phyloP scores from a whole-genome alignment of 441 rosid genomes.

The Pelargonium hybrid region DNA sequence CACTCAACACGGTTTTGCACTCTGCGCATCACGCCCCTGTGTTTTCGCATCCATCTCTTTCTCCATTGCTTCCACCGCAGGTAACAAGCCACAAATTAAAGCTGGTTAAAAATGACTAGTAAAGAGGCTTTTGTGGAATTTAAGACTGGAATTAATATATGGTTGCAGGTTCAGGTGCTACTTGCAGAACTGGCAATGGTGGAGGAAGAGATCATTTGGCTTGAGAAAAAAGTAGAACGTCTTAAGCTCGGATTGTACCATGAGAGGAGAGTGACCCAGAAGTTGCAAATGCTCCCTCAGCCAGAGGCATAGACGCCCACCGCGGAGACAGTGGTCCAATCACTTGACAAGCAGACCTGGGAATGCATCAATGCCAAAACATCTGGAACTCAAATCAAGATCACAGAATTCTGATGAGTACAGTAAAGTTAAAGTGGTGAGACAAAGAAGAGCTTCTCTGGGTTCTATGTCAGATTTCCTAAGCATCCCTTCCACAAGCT shows the following conservation, averaged over 20 bases:
- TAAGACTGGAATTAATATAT: neutral
- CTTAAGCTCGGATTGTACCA: slow-evolving; percentile 47
- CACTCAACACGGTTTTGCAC: slow-evolving; percentile 40
- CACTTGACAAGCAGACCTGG: slow-evolving; percentile 20
- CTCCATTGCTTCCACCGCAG: slow-evolving; percentile 53
- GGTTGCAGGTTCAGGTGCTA: slow-evolving; percentile 48
- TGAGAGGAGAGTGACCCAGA: slow-evolving; percentile 43
- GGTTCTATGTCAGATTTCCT: slow-evolving; percentile 47
- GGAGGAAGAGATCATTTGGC: slow-evolving; percentile 63
- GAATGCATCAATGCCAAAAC: slow-evolving; percentile 19
- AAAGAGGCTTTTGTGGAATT: no score
- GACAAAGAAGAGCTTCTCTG: slow-evolving; percentile 46
- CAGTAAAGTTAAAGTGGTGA: slow-evolving; percentile 30
- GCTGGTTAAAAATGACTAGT: no score
- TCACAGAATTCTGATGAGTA: slow-evolving; percentile 37
- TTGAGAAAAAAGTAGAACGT: slow-evolving; percentile 58
- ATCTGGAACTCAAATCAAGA: slow-evolving; percentile 32
- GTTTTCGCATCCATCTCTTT: slow-evolving; percentile 36
- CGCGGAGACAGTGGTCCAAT: slow-evolving; percentile 19
- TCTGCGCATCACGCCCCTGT: slow-evolving; percentile 44
- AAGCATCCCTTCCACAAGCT: slow-evolving; percentile 34
- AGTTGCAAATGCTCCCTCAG: slow-evolving; percentile 31
- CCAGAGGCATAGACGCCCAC: slow-evolving; percentile 21
- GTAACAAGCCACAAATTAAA: slow-evolving; percentile 24
- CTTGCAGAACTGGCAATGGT: slow-evolving; percentile 55